Percentiles rank a stretch among this genome's conserved stretches.
These are phyloP conservation scores for Amylocarpus encephaloides DNA, from an alignment of 2,329 filamentous ascomycete species.

Conservation along the genomic window DNA sequence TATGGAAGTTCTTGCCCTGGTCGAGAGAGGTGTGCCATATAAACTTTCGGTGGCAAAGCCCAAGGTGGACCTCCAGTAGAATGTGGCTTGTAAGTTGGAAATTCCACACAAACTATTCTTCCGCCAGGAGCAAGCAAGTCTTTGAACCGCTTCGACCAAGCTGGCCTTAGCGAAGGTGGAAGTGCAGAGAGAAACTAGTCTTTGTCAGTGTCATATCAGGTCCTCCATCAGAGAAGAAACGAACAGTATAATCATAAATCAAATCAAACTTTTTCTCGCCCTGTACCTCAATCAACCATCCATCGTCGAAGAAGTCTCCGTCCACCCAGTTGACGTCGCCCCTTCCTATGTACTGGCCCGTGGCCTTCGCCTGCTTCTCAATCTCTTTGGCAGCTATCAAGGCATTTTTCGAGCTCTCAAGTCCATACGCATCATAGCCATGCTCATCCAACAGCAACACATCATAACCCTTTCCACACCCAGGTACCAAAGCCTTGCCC, in stretches of 20 bases:
- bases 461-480: conserved; percentile 78
- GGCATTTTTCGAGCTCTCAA: conserved; percentile 47
- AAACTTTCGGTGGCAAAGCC: conserved; percentile 61
- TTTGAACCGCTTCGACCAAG: conserved; percentile 48
- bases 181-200: conserved; percentile 58
- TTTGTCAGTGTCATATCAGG: background rate
- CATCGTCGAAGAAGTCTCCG: conserved; percentile 62
- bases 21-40: conserved; percentile 62
- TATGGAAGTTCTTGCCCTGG: conserved; percentile 65
- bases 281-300: conserved; percentile 43
- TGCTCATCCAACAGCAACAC: conserved; percentile 66
- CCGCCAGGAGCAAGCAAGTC: conserved; percentile 45
- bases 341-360: conserved; percentile 35
- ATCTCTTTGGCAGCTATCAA: conserved; percentile 42
- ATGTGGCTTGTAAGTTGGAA: conserved; percentile 65
- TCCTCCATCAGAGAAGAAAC: conserved; percentile 13
- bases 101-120: conserved; percentile 64
- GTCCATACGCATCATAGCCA: conserved; percentile 70
- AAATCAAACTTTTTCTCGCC: conserved; percentile 52
- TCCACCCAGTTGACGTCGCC: conserved; percentile 51
- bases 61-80: conserved; percentile 65
- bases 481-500: conserved; percentile 65
- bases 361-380: conserved; percentile 32
- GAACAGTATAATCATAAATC: conserved; percentile 58
- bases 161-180: conserved; percentile 44